These are phyloP conservation scores for Parastagonospora nodorum DNA, from an alignment of 2,329 filamentous ascomycete genomes.

Conservation along the genomic window DNA sequence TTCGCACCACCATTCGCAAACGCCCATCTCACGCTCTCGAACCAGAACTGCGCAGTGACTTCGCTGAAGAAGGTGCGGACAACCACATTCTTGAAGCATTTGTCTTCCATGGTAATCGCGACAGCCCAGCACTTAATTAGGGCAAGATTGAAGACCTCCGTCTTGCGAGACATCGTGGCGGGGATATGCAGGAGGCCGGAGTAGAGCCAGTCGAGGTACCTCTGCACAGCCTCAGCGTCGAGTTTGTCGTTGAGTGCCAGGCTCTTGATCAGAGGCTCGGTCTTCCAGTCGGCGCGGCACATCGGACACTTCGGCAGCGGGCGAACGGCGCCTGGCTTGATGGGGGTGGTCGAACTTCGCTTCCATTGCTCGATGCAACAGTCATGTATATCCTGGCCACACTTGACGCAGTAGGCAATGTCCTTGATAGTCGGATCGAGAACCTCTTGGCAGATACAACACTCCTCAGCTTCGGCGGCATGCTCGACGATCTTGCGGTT, in stretches of 20 bases:
- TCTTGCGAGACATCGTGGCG: not conserved
- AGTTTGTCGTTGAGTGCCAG: not conserved
- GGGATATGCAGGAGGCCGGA: conserved; percentile 1
- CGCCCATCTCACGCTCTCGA: not conserved
- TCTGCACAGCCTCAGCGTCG: conserved; percentile 5
- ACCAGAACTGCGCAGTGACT: not conserved
- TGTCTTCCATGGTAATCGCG: conserved; percentile 1
- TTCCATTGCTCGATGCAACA: conserved; percentile 14
- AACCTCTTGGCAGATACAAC: conserved; percentile 20
- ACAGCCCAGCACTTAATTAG: conserved; percentile 9
- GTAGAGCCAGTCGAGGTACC: conserved; percentile 23
- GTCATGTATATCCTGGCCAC: conserved; percentile 24
- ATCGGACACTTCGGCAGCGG: conserved; percentile 13
- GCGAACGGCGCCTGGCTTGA: not conserved
- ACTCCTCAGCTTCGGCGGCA: conserved; percentile 10
- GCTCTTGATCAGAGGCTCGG: not conserved
- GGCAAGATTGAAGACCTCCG: conserved; percentile 1
- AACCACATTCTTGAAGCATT: not conserved
- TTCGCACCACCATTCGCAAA: not conserved
- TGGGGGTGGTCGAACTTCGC: not conserved
- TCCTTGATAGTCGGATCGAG: conserved; percentile 7
- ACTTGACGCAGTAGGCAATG: conserved; percentile 21
- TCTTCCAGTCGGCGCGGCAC: conserved; percentile 16
- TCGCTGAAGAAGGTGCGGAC: not conserved
- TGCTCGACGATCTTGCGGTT: conserved; percentile 12